phyloP scores from a whole-genome alignment of 306 rosid genomes.

The Phaseolus lunatus region DNA sequence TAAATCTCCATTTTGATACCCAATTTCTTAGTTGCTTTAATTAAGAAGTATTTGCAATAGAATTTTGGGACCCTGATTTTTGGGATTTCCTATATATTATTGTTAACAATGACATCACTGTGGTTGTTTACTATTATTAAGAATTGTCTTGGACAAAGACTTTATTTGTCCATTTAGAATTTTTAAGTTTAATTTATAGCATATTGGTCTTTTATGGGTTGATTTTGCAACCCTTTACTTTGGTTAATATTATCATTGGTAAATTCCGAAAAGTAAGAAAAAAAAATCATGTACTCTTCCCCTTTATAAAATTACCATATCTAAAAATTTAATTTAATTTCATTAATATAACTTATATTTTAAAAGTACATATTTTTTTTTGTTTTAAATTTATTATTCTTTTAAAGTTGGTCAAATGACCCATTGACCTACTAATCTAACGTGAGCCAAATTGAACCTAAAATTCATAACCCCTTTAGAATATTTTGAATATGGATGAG shows the following conservation, averaged over 20 bases:
- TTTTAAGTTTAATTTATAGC: background rate
- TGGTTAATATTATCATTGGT: background rate
- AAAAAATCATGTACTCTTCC: background rate
- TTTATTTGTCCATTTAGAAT: background rate
- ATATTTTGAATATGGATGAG: too few species aligned
- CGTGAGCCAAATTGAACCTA: too few species aligned
- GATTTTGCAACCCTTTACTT: slow-evolving; percentile 2
- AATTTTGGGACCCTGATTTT: slow-evolving; percentile 29
- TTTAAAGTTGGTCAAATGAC: too few species aligned
- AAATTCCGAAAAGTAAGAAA: background rate
- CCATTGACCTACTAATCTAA: too few species aligned
- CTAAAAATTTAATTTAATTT: too few species aligned
- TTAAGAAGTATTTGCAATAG: slow-evolving; percentile 4
- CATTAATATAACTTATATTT: too few species aligned
- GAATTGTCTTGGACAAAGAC: slow-evolving; percentile 7
- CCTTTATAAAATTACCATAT: background rate
- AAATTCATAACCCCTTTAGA: too few species aligned
- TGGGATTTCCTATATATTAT: slow-evolving; percentile 17
- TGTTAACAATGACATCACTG: background rate
- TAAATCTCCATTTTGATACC: too few species aligned
- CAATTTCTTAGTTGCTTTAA: background rate
- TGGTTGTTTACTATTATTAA: background rate
- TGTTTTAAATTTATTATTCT: too few species aligned
- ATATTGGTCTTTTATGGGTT: background rate
- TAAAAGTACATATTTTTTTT: background rate